A percentile compares a stretch with the other conserved stretches of the same genome.
Conservation (phyloP, 495 filamentous ascomycete species). For the Penicillium desertorum region DNA sequence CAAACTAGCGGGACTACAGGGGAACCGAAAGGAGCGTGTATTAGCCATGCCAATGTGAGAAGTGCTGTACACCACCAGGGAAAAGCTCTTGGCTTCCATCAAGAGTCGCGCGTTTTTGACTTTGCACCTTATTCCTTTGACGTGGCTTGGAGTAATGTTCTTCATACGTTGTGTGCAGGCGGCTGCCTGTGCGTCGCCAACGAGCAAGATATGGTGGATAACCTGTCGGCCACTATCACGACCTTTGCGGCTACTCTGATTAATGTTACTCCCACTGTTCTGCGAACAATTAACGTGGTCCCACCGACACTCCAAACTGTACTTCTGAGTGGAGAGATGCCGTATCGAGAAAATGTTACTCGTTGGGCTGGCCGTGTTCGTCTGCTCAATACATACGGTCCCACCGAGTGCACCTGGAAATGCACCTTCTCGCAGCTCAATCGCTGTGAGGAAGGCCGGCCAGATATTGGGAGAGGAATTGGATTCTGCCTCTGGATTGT, state of each 20-base stretch:
- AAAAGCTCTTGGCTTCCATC: not conserved
- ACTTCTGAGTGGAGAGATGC: not conserved
- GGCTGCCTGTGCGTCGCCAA: not conserved
- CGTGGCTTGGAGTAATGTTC: not conserved
- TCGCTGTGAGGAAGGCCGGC: too few species aligned
- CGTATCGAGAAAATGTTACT: not conserved
- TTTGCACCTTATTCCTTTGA: not conserved
- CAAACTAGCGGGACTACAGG: not conserved
- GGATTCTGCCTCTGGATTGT: too few species aligned
- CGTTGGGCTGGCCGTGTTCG: not conserved
- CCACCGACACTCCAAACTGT: not conserved
- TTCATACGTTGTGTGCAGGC: not conserved
- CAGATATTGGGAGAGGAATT: too few species aligned
- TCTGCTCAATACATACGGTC: not conserved
- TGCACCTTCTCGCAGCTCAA: too few species aligned
- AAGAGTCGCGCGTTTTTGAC: not conserved
- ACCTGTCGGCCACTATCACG: not conserved
- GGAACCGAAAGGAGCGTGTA: not conserved
- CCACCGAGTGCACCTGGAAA: not conserved
- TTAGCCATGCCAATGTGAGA: not conserved
- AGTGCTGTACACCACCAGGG: not conserved
- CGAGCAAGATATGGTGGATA: too few species aligned
- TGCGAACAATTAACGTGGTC: not conserved
- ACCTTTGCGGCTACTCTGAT: not conserved
- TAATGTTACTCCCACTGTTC: not conserved